These are phyloP conservation scores for Hyphopichia homilentoma DNA, from an alignment of 805 yeast species.

Conservation along the genomic window DNA sequence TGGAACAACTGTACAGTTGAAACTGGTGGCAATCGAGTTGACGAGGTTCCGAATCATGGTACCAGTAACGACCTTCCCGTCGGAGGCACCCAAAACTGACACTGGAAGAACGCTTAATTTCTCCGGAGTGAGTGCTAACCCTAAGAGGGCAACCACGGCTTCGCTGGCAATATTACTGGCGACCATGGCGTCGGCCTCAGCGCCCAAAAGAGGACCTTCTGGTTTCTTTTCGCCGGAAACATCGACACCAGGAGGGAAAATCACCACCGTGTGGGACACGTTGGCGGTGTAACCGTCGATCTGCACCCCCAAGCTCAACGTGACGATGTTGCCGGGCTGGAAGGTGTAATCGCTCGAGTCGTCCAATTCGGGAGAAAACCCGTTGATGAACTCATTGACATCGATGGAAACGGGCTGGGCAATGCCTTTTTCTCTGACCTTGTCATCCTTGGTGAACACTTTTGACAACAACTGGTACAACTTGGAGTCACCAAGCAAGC, in stretches of 20 bases:
- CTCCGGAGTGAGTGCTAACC: conserved; percentile 71
- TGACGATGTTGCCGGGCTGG: conserved; percentile 78
- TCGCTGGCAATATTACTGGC: conserved; percentile 90
- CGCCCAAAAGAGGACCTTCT: conserved; percentile 76
- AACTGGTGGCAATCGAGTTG: conserved; percentile 81
- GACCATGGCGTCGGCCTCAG: conserved; percentile 82
- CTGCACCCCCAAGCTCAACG: conserved; percentile 83
- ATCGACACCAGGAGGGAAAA: conserved; percentile 62
- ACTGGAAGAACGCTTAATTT: conserved; percentile 45
- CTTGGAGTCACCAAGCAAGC: conserved; percentile 78
- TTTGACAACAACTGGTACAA: conserved; percentile 55
- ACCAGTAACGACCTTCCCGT: conserved; percentile 57
- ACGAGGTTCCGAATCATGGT: conserved; percentile 67
- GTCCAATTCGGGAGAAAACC: conserved; percentile 85
- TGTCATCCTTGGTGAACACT: conserved; percentile 53
- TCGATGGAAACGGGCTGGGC: conserved; percentile 89
- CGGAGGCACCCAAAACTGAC: conserved; percentile 1
- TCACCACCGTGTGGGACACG: conserved; percentile 81
- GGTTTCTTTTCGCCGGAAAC: conserved; percentile 41
- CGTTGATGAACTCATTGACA: conserved; percentile 70
- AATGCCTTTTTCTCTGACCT: conserved; percentile 82
- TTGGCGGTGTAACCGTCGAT: conserved; percentile 93
- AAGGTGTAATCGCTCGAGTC: conserved; percentile 48
- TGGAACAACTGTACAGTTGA: conserved; percentile 83
- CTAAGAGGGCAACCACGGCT: conserved; percentile 73